A percentile compares a stretch with the other conserved stretches of the same genome.
phyloP scores from a whole-genome alignment of 73 alveolate species.

The Paramecium bursaria region DNA sequence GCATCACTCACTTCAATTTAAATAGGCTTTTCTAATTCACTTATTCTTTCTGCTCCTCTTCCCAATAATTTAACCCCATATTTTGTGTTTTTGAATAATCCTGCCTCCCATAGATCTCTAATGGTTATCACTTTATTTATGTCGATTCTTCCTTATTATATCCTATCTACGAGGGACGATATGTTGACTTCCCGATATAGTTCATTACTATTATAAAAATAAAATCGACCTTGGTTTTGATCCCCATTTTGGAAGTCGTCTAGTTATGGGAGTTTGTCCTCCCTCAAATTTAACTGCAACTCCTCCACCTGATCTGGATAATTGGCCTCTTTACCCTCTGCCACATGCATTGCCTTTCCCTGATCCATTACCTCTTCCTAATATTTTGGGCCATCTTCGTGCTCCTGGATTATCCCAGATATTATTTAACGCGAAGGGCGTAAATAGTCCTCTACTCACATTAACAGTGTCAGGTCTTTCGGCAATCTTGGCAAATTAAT shows the following conservation, averaged over 20 bases:
- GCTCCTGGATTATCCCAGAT: constrained; percentile 89
- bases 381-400: constrained; percentile 70
- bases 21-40: constrained; percentile 71
- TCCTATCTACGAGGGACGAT: constrained; percentile 73
- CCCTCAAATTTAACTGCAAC: constrained; percentile 85
- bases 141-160: constrained; percentile 83
- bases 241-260: constrained; percentile 89
- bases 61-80: constrained; percentile 85
- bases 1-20: constrained; percentile 87
- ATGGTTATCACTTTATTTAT: constrained; percentile 80
- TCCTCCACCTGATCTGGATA: constrained; percentile 81
- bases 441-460: not conserved
- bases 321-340: constrained; percentile 88
- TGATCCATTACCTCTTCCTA: constrained; percentile 90
- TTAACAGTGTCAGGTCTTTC: not conserved
- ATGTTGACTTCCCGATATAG: constrained; percentile 71
- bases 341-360: constrained; percentile 88
- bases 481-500: constrained; percentile 8
- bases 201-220: constrained; percentile 34
- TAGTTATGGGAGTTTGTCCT: constrained; percentile 82
- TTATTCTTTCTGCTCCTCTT: constrained; percentile 76
- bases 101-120: constrained; percentile 78
- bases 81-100: constrained; percentile 76
- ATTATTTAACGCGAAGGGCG: constrained; percentile 77
- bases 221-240: constrained; percentile 37